These are phyloP conservation scores for Ceratocystis cacaofunesta DNA, from an alignment of 2,329 filamentous ascomycete species.

Conservation along the genomic window DNA sequence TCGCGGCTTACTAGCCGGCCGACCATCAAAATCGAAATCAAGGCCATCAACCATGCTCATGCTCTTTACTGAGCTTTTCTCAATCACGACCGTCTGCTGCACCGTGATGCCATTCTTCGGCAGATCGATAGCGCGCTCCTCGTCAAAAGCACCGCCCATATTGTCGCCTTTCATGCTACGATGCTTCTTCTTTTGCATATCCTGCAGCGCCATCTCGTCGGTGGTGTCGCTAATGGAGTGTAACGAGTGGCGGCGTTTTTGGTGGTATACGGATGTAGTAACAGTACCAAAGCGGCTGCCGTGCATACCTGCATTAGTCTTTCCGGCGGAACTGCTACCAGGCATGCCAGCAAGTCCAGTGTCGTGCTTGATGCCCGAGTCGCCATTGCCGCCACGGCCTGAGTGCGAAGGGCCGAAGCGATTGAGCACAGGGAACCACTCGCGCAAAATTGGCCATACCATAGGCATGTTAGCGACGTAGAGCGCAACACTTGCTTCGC, in stretches of 20 bases:
- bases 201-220: conserved; percentile 11
- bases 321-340: neutral
- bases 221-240: conserved; percentile 9
- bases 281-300: conserved; percentile 14
- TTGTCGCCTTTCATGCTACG: conserved; percentile 1
- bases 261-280: conserved; percentile 14
- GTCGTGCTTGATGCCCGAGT: conserved; percentile 1
- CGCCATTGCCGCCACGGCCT: conserved; percentile 6
- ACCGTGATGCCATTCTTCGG: conserved; percentile 11
- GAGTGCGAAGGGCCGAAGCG: conserved; percentile 15
- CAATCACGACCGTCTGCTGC: conserved; percentile 11
- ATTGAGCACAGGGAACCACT: conserved; percentile 20
- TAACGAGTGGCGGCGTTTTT: conserved; percentile 8
- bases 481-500: conserved; percentile 32
- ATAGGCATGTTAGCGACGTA: conserved; percentile 31
- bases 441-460: conserved; percentile 30
- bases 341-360: conserved; percentile 4
- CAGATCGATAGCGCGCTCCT: conserved; percentile 3
- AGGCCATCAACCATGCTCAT: neutral
- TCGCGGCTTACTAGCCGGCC: conserved; percentile 8
- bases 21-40: conserved; percentile 6
- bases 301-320: conserved; percentile 9
- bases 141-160: neutral
- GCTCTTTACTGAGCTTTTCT: conserved; percentile 5
- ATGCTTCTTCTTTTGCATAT: conserved; percentile 6